A percentile compares a stretch with the other conserved stretches of the same genome.
These are phyloP conservation scores for Fabrea salina DNA, from an alignment of 169 alveolate species.

Conservation along the genomic window DNA sequence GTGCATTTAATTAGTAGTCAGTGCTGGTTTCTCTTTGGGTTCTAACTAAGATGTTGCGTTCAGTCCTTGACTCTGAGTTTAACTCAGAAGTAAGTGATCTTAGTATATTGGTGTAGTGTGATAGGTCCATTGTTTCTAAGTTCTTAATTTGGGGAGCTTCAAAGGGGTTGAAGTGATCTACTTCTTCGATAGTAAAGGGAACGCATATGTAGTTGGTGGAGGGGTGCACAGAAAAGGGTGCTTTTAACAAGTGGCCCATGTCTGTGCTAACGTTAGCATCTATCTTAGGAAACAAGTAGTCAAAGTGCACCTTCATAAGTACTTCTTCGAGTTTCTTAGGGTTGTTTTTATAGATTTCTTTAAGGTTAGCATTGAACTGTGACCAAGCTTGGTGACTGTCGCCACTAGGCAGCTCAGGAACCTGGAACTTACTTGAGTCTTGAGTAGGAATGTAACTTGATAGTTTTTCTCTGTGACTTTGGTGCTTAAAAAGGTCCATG, in stretches of 20 bases:
- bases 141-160: no score
- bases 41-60: no score
- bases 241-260: slow-evolving; percentile 78
- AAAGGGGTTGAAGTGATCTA: neutral
- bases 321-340: neutral
- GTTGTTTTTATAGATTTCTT: neutral
- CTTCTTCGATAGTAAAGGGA: slow-evolving; percentile 44
- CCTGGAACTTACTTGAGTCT: neutral
- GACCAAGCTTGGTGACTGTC: neutral
- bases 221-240: slow-evolving; percentile 87
- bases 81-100: no score
- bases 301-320: slow-evolving; percentile 53
- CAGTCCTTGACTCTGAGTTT: no score
- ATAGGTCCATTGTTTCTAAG: no score
- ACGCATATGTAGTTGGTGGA: slow-evolving; percentile 78
- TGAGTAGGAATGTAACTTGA: neutral
- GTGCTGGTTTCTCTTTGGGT: no score
- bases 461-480: neutral
- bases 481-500: slow-evolving; percentile 40
- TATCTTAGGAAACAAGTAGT: slow-evolving; percentile 64
- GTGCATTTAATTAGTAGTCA: no score
- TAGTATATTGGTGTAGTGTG: no score
- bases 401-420: no score
- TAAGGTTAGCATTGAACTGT: neutral
- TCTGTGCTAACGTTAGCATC: slow-evolving; percentile 83